Evolutionary conservation across 768 basidiomycete genomes (phyloP), one percentile per base, ranked within the genome.

Genomic region (Suillus lakei): DNA sequence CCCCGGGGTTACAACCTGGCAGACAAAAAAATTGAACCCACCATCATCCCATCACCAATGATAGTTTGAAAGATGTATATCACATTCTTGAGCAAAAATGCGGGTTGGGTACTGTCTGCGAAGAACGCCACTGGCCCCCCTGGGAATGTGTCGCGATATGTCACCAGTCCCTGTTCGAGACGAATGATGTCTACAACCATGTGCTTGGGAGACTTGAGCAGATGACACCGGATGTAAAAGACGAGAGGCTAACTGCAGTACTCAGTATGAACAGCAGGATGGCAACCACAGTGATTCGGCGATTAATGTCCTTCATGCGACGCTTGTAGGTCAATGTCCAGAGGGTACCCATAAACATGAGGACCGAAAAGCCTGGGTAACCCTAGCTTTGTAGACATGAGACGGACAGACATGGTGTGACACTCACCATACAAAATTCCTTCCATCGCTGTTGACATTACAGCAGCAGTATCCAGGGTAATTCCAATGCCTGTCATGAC

Each of bases 71-170:
- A 13, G 34, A 39, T 56, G 55, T 69, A 72, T 13, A 74, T 58
- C 6, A 62, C 66, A 56, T 69, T 72, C 53, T 74, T 74, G 61
- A 71, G 69, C n/a, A 74, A 61, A 59, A 71, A 73, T 0, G 73
- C 70, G 7, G 59, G 62, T 46, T 74, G 62, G 43, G 69, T 67
- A 7, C 61, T 59, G 39, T 71, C 67, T 2, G 68, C 69, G 63
- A 76, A 74, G 63, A 67, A 74, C 2, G 66, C 71, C 15, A 62
- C 5, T 4, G 73, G 71, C 6, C 74, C 74, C 1, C 73, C 72
- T 18, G 69, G 68, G 28, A 63, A 64, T 4, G 55, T 67, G 43
- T 70, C 67, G 10, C 74, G 68, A 51, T 67, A 61, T 32, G 23
- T 41, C 7, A 76, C 65, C 4, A 76, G 63, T 15, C 73, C 74